Evolutionary conservation across 345 rosid genomes (phyloP).

Genomic region (Populus nigra): DNA sequence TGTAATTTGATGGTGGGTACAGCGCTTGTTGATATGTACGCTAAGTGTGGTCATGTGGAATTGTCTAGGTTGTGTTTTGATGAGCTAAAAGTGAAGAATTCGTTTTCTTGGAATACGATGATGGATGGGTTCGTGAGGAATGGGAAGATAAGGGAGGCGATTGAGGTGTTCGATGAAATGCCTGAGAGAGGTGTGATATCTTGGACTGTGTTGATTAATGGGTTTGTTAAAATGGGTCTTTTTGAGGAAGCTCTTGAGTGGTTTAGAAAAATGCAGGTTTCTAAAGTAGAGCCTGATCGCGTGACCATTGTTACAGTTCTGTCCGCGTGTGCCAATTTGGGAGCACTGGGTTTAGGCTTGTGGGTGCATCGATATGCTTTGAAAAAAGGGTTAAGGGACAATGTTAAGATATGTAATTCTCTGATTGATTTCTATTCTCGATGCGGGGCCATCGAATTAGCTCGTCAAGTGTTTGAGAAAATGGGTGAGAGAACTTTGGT

Average conservation of each 20-base stretch:
- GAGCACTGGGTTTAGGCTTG: constrained; percentile 28
- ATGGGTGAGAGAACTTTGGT: constrained; percentile 20
- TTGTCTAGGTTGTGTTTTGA: constrained; percentile 20
- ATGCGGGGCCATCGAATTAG: constrained; percentile 20
- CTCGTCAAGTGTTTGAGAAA: constrained; percentile 25
- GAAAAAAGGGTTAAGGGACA: constrained; percentile 15
- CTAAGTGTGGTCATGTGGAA: constrained; percentile 17
- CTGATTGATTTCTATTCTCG: constrained; percentile 28
- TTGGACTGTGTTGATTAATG: constrained; percentile 29
- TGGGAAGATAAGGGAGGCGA: constrained; percentile 3
- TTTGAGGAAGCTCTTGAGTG: constrained; percentile 22
- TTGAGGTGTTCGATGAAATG: constrained; percentile 29
- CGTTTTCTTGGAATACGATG: constrained; percentile 26
- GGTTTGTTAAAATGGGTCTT: constrained; percentile 25
- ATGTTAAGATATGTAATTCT: constrained; percentile 20
- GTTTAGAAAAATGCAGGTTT: constrained; percentile 27
- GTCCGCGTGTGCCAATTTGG: constrained; percentile 26
- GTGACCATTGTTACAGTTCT: constrained; percentile 24
- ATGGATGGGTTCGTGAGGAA: constrained; percentile 25
- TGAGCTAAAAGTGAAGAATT: constrained; percentile 14
- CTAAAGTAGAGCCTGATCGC: constrained; percentile 22
- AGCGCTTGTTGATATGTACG: constrained; percentile 25
- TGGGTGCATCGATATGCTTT: constrained; percentile 25
- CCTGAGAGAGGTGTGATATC: constrained; percentile 22
- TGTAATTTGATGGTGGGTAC: constrained; percentile 26